Evolutionary conservation across 1,139 yeast species (phyloP), one percentile per base, ranked within the genome.

Genomic region (Diutina siamensis): DNA sequence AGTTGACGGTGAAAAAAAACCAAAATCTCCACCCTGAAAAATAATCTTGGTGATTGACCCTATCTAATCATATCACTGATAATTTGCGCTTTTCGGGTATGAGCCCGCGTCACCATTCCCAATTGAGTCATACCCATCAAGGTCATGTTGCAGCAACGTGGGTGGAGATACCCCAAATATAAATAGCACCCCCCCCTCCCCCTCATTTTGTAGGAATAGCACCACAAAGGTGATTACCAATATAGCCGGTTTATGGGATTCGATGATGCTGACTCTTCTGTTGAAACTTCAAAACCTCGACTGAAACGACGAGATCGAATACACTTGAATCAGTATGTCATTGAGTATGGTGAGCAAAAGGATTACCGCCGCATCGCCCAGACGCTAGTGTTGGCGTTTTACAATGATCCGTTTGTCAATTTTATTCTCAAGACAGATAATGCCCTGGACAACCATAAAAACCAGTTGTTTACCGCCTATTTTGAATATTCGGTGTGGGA

Each of bases 361-460:
- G 72, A 67, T 48, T 67, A 67, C 50, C 64, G 59, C 47, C 55
- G 72, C 44, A 65, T 66, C 44, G 71, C 72, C 3, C 60, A 59
- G 45, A 68, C 73, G n/a, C 58, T 68, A 44, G 54, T 59, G 46
- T 50, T 65, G 46, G 65, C 71, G 4, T 68, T 68, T 50, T 67
- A 63, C 48, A 58, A 64, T 42, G 72, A 68, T 56, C 73, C 73
- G 38, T 67, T 67, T 52, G 62, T 64, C 47, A 67, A 67, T 51
- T 65, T 65, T 49, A 63, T 67, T 38, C 60, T 67, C 49, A 64
- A 65, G 51, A 67, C 72, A 9, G 49, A 50, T 12, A 50, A 52
- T 35, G 57, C 58, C 47, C 44, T 48, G 42, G 35, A 44, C 21
- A 47, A 49, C 4, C 47, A 35, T 34, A 67, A 67, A 53, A 56